Evolutionary conservation across 805 yeast species (phyloP).

Genomic region (Barnettozyma siamensis): DNA sequence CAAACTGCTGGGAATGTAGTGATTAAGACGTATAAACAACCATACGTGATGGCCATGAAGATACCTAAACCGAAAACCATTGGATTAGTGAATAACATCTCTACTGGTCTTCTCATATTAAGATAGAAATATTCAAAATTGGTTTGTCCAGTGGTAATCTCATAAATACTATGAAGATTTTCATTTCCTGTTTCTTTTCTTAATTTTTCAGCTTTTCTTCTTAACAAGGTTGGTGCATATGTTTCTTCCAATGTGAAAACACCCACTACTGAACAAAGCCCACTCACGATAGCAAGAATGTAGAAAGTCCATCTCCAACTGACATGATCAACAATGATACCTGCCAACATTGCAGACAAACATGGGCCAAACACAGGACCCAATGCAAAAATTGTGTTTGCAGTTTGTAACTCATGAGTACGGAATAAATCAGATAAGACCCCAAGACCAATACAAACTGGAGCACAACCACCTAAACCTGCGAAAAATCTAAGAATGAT

Average conservation of each 20-base stretch:
- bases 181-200: constrained; percentile 48
- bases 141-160: constrained; percentile 46
- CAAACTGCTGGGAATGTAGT: constrained; percentile 54
- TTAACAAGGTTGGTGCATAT: constrained; percentile 48
- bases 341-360: constrained; percentile 51
- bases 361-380: constrained; percentile 54
- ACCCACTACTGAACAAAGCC: constrained; percentile 38
- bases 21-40: constrained; percentile 59
- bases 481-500: constrained; percentile 55
- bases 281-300: constrained; percentile 50
- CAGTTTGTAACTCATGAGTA: constrained; percentile 44
- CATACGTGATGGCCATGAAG: constrained; percentile 60
- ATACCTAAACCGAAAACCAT: constrained; percentile 57
- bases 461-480: constrained; percentile 61
- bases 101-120: constrained; percentile 48
- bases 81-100: constrained; percentile 48
- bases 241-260: constrained; percentile 46
- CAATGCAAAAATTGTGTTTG: constrained; percentile 48
- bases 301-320: constrained; percentile 63
- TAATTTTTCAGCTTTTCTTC: constrained; percentile 38
- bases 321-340: constrained; percentile 44
- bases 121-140: constrained; percentile 29
- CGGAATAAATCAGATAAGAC: constrained; percentile 54
- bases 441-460: constrained; percentile 65
- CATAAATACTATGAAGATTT: constrained; percentile 53